These are phyloP conservation scores for Yamadazyma membranifaciens DNA, from an alignment of 1,139 yeast species.

Conservation along the genomic window DNA sequence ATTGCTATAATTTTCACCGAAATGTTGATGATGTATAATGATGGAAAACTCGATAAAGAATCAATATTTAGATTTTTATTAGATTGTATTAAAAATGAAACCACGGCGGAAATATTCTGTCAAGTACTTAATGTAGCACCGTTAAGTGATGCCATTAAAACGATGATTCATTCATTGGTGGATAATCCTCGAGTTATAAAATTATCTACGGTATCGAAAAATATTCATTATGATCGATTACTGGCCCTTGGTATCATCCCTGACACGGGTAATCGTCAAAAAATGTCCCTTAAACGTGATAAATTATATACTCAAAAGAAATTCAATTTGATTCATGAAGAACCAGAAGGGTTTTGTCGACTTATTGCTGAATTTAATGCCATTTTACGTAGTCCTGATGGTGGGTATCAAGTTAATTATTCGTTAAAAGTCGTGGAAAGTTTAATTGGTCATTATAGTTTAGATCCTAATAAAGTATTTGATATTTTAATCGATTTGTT, in stretches of 20 bases:
- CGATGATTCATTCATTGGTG: slow-evolving; percentile 25
- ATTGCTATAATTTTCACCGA: slow-evolving; percentile 30
- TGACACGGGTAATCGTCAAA: slow-evolving; percentile 34
- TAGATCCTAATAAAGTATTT: slow-evolving; percentile 74
- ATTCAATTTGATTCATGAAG: slow-evolving; percentile 75
- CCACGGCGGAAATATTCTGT: slow-evolving; percentile 39
- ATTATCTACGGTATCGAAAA: slow-evolving; percentile 34
- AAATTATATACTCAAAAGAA: slow-evolving; percentile 68
- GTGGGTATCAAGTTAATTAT: slow-evolving; percentile 41
- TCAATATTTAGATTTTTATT: slow-evolving; percentile 27
- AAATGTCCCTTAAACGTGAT: slow-evolving; percentile 49
- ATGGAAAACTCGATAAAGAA: slow-evolving; percentile 23
- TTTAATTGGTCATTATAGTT: slow-evolving; percentile 71
- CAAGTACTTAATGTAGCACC: slow-evolving; percentile 48
- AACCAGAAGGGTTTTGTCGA: slow-evolving; percentile 77
- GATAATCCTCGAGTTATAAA: slow-evolving; percentile 33
- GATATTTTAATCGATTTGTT: slow-evolving; percentile 59
- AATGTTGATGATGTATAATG: slow-evolving; percentile 31
- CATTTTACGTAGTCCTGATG: slow-evolving; percentile 42
- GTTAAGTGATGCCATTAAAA: slow-evolving; percentile 24
- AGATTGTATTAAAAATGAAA: slow-evolving; percentile 31
- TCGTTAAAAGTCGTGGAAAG: slow-evolving; percentile 53
- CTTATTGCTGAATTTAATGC: slow-evolving; percentile 52
- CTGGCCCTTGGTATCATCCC: slow-evolving; percentile 41
- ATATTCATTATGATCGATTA: slow-evolving; percentile 36